These are phyloP conservation scores for Scheffersomyces lignicola DNA, from an alignment of 1,139 yeast genomes.

Conservation along the genomic window DNA sequence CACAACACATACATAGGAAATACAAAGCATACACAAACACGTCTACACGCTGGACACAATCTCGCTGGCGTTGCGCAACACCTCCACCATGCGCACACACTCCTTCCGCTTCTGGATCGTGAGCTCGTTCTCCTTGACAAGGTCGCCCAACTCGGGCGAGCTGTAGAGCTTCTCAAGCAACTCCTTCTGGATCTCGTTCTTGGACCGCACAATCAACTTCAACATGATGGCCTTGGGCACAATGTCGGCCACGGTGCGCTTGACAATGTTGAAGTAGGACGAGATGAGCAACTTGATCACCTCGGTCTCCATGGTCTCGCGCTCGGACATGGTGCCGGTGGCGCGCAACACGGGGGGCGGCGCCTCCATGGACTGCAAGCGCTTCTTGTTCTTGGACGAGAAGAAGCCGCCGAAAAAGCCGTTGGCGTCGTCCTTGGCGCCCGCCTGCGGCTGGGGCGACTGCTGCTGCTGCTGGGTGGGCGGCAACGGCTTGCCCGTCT, in stretches of 20 bases:
- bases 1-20: background rate
- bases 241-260: constrained; percentile 88
- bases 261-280: constrained; percentile 89
- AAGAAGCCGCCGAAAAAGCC: constrained; percentile 96
- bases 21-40: too few species aligned
- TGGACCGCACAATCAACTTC: constrained; percentile 80
- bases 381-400: constrained; percentile 88
- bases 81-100: constrained; percentile 92
- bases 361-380: constrained; percentile 94
- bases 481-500: constrained; percentile 79
- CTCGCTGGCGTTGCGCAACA: constrained; percentile 83
- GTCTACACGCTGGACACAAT: constrained; percentile 80
- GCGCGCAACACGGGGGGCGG: constrained; percentile 97
- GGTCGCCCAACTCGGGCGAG: constrained; percentile 68
- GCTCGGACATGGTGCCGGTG: constrained; percentile 90
- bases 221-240: constrained; percentile 95
- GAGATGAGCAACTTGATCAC: constrained; percentile 89
- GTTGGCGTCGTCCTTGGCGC: constrained; percentile 46
- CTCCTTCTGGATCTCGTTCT: constrained; percentile 87
- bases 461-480: constrained; percentile 42
- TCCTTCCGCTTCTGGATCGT: constrained; percentile 95
- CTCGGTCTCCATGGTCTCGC: constrained; percentile 95
- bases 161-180: constrained; percentile 84
- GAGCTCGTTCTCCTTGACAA: constrained; percentile 88
- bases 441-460: constrained; percentile 22